phyloP scores from a whole-genome alignment of 352 stramenopile genomes.

The Phytophthora agathidicida region DNA sequence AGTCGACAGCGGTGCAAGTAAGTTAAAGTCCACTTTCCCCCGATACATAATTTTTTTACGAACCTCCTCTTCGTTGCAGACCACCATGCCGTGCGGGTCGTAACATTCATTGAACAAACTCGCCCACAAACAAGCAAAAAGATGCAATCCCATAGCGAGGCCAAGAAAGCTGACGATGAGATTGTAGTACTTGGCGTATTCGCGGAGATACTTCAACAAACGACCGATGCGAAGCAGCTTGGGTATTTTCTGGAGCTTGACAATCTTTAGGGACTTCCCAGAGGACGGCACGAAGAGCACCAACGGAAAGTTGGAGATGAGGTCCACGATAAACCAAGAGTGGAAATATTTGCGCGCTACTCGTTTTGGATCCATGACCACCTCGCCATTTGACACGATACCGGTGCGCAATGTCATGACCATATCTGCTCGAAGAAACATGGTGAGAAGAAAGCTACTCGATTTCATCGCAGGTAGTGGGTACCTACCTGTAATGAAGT shows the following conservation, averaged over 20 bases:
- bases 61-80: slow-evolving; percentile 53
- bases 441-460: neutral
- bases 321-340: slow-evolving; percentile 85
- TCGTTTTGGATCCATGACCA: slow-evolving; percentile 76
- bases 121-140: slow-evolving; percentile 79
- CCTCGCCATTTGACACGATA: slow-evolving; percentile 73
- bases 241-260: slow-evolving; percentile 87
- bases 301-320: slow-evolving; percentile 87
- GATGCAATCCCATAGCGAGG: slow-evolving; percentile 69
- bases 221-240: slow-evolving; percentile 80
- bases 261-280: slow-evolving; percentile 80
- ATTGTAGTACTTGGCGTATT: slow-evolving; percentile 90
- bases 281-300: slow-evolving; percentile 63
- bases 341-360: slow-evolving; percentile 73
- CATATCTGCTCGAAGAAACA: slow-evolving; percentile 55
- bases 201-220: slow-evolving; percentile 76
- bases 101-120: slow-evolving; percentile 75
- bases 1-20: neutral
- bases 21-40: too few relatives aligned
- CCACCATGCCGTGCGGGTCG: slow-evolving; percentile 19
- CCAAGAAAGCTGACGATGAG: slow-evolving; percentile 70
- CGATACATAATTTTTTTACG: neutral
- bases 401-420: slow-evolving; percentile 80
- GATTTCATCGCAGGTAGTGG: neutral
- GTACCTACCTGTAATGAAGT: slow-evolving; percentile 65